Base-by-base conservation (phyloP, 768 basidiomycete species). In the Holtermannia corniformis region DNA sequence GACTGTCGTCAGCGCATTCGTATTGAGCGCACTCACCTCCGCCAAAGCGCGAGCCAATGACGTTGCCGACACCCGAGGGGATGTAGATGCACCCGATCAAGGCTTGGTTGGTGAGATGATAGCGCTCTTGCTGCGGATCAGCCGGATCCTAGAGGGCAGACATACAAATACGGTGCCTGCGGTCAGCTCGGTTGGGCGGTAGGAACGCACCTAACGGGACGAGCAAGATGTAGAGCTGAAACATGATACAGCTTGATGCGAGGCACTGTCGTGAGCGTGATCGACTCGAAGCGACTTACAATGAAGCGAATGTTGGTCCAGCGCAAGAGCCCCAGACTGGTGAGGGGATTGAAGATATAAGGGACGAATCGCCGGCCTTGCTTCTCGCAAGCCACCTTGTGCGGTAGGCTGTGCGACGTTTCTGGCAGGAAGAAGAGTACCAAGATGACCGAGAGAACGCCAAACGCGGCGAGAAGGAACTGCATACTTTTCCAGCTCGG, bases 21-120 rank as follows among this genome's bases (percentile, higher is more conserved):
- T 7, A 37, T 16, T 16, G 43, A 48, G 19, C 12, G 24, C 13
- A 63, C 61, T 60, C 44, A 68, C 63, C 61, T n/a, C 73, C 74
- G 0, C 68, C 64, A 37, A 72, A 50, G 24, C 68, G 59, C 0
- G 65, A 49, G 11, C 71, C 72, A 25, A 72, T 48, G 37, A 71
- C 54, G 57, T 73, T 73, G 16, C 74, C 74, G 7, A 54, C 50
- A 13, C 74, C 74, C 24, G 55, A 64, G 1, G 63, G 53, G 23
- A 75, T 59, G 51, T 72, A 75, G 21, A 75, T 61, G 41, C 56
- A 57, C 13, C 73, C 74, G n/a, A 67, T 44, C n/a, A 75, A 40
- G 0, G 73, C 69, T 13, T 60, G 49, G 54, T 73, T 73, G 41
- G 55, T 55, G 55, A 75, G 72, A n/a, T 59, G 47, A 54, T 73